A percentile compares a stretch with the other conserved stretches of the same genome.
phyloP scores from a whole-genome alignment of 140 eudicot genomes.

The Cichorium intybus region DNA sequence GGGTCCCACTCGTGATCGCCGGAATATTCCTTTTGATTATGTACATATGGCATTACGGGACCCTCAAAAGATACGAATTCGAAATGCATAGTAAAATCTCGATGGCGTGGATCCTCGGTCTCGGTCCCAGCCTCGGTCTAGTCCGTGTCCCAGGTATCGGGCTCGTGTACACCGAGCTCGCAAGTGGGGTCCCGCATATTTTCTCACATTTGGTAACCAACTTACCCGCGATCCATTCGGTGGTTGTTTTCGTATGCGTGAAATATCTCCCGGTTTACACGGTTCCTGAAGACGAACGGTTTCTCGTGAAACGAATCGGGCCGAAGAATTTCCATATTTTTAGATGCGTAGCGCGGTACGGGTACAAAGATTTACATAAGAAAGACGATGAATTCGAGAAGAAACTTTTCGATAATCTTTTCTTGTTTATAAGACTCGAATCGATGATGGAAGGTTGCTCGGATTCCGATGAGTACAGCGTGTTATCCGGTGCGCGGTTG shows the following conservation, averaged over 20 bases:
- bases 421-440: slow-evolving; percentile 63
- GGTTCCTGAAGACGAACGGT: slow-evolving; percentile 79
- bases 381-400: slow-evolving; percentile 80
- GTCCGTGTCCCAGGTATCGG: slow-evolving; percentile 89
- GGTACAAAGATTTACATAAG: slow-evolving; percentile 75
- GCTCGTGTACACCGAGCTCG: slow-evolving; percentile 84
- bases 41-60: slow-evolving; percentile 84
- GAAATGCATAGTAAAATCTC: slow-evolving; percentile 89
- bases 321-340: slow-evolving; percentile 79
- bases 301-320: slow-evolving; percentile 74
- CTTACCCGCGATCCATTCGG: slow-evolving; percentile 78
- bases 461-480: slow-evolving; percentile 75
- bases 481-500: slow-evolving; percentile 33
- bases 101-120: slow-evolving; percentile 79
- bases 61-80: slow-evolving; percentile 68
- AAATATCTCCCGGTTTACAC: slow-evolving; percentile 83
- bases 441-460: slow-evolving; percentile 92
- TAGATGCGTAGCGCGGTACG: slow-evolving; percentile 80
- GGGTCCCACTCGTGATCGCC: slow-evolving; percentile 90
- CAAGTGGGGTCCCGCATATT: slow-evolving; percentile 80
- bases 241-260: slow-evolving; percentile 74
- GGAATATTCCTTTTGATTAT: slow-evolving; percentile 64
- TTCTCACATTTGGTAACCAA: slow-evolving; percentile 84
- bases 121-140: slow-evolving; percentile 78
- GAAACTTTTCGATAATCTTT: slow-evolving; percentile 64